Conservation (phyloP, 345 rosid genomes). For the Trapa incisa region DNA sequence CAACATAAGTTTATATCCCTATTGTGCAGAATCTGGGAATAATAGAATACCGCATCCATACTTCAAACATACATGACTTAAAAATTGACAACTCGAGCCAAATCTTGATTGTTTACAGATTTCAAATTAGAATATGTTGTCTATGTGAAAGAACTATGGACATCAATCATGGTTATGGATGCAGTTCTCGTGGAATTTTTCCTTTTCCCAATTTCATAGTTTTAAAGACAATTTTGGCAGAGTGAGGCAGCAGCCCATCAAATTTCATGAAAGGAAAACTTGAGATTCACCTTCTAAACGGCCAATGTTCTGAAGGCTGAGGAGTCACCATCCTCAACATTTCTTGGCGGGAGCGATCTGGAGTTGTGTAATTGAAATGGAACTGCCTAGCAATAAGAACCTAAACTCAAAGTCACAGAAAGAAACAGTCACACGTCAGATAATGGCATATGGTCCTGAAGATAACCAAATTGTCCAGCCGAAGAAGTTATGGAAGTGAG, state of each 20-base stretch:
- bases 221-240: not conserved
- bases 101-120: too few relatives aligned
- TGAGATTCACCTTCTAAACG: slow-evolving; percentile 42
- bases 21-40: too few relatives aligned
- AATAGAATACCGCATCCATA: too few relatives aligned
- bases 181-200: not conserved
- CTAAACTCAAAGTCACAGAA: slow-evolving; percentile 25
- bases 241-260: not conserved
- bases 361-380: slow-evolving; percentile 84
- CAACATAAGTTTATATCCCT: too few relatives aligned
- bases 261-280: not conserved
- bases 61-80: too few relatives aligned
- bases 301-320: slow-evolving; percentile 69
- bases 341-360: slow-evolving; percentile 81
- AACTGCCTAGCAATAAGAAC: slow-evolving; percentile 63
- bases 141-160: too few relatives aligned
- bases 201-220: not conserved
- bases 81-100: too few relatives aligned
- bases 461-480: not conserved
- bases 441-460: not conserved
- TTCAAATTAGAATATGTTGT: too few relatives aligned
- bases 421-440: not conserved
- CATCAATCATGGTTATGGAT: too few relatives aligned
- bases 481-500: not conserved
- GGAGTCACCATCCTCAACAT: slow-evolving; percentile 61